Evolutionary conservation across 1,284 basidiomycete species (phyloP), one percentile per base, ranked within the genome.

Genomic region (Boletellus deceptivus): DNA sequence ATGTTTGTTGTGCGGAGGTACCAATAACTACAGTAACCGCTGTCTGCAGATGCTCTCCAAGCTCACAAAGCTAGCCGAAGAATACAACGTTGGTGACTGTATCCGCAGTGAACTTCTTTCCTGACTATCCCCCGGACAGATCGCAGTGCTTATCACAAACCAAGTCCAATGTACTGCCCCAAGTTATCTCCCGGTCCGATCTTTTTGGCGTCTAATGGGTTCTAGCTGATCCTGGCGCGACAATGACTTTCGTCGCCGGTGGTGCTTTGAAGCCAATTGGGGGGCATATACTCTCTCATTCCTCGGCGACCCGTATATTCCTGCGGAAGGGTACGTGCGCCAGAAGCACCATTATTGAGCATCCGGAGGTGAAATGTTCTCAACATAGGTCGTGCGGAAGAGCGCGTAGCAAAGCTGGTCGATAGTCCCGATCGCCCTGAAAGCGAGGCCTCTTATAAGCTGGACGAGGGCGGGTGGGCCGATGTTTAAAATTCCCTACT

Each of bases 391-490:
- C 85, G 93, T 41, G 93, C 91, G 5, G 93, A 96, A 66, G 93
- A 97, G 72, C 87, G 93, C 51, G 91, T 96, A 27, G 93, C 93
- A n/a, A 97, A 96, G 67, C 78, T 97, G 3, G 89, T 93, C 37
- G 93, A 97, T 67, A 93, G 90, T 61, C 93, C 93, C 5, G 93
- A 96, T 65, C 81, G 87, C 59, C 91, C 91, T 8, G 92, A 95
- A 71, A 92, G 89, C 59, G 92, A 95, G 71, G 93, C 92, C 3
- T 92, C 91, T 1, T 95, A 94, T 70, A 91, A 91, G 65, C 76
- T 95, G 25, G 89, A 91, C 59, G 89, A 91, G 75, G 89, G 89
- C 36, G 89, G 89, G 31, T 91, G 89, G 89, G 76, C 82, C 14
- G 89, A 91, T 62, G 82, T 91, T 50, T 87, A 65, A 68, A 52